Evolutionary conservation across 139 green algal species (phyloP).

Genomic region (Gonium pectorale): DNA sequence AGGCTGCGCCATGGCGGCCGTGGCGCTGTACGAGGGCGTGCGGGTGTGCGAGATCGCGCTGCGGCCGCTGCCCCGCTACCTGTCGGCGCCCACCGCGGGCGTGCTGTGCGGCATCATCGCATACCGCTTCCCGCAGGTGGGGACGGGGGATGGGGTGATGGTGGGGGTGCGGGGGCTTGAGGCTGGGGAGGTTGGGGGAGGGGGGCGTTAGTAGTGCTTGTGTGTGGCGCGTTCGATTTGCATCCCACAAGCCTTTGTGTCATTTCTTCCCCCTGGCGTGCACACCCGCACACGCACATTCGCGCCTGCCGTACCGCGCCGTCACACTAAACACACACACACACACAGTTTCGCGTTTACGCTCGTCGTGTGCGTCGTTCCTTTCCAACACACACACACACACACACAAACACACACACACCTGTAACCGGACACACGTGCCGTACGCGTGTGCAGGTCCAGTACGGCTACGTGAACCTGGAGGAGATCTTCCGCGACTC

Average conservation of each 20-base stretch:
- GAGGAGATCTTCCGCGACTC: constrained; percentile 73
- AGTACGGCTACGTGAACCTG: constrained; percentile 73
- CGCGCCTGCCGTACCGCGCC: too few relatives aligned
- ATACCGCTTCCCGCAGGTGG: constrained; percentile 64
- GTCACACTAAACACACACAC: too few relatives aligned
- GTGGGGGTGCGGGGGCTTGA: background rate
- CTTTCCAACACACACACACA: too few relatives aligned
- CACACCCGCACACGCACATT: too few relatives aligned
- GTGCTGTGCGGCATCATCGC: constrained; percentile 64
- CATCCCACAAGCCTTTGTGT: too few relatives aligned
- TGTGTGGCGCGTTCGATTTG: too few relatives aligned
- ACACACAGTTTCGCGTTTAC: too few relatives aligned
- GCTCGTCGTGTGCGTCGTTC: too few relatives aligned
- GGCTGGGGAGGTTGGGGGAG: background rate
- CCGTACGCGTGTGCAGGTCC: too few relatives aligned
- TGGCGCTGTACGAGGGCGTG: constrained; percentile 73
- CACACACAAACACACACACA: too few relatives aligned
- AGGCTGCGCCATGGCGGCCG: constrained; percentile 62
- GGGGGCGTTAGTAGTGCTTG: background rate
- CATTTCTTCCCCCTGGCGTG: too few relatives aligned
- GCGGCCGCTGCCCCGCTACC: constrained; percentile 63
- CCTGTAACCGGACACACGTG: too few relatives aligned
- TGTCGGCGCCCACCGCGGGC: constrained; percentile 58
- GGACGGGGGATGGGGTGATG: background rate
- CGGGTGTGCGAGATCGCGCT: constrained; percentile 76